These are phyloP conservation scores for Aureobasidium sp. DNA, from an alignment of 2,329 filamentous ascomycete species.

Conservation along the genomic window DNA sequence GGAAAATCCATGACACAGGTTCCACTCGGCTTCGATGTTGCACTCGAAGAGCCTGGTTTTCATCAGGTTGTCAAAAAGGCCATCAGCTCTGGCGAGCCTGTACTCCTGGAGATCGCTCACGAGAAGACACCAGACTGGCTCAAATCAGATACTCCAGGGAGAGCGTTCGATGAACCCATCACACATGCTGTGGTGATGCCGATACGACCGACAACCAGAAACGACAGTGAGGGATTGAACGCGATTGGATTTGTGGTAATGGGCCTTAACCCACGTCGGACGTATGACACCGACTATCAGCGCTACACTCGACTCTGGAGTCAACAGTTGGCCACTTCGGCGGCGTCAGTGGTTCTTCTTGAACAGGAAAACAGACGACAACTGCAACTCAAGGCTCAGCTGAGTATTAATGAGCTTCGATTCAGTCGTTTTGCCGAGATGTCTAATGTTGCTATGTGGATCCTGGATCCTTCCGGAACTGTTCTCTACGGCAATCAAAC, in stretches of 20 bases:
- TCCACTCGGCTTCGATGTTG: neutral
- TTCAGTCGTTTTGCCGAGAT: conserved; percentile 31
- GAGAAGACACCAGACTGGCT: conserved; percentile 7
- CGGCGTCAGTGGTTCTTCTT: conserved; percentile 27
- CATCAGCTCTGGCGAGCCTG: conserved; percentile 3
- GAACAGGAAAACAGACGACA: conserved; percentile 29
- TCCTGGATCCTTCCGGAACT: neutral
- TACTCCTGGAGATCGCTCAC: neutral
- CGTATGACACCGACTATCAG: conserved; percentile 30
- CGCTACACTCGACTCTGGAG: conserved; percentile 27
- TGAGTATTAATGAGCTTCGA: conserved; percentile 22
- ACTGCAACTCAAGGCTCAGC: conserved; percentile 15
- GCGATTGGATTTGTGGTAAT: conserved; percentile 29
- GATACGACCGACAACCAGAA: conserved; percentile 26
- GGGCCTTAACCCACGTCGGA: conserved; percentile 28
- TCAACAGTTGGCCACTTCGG: conserved; percentile 27
- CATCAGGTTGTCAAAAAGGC: conserved; percentile 6
- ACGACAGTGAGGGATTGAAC: conserved; percentile 19
- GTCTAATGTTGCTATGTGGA: conserved; percentile 27
- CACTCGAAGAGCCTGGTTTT: conserved; percentile 1
- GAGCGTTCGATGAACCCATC: conserved; percentile 28
- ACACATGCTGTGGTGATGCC: conserved; percentile 26
- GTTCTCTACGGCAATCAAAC: conserved; percentile 12
- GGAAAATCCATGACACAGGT: neutral
- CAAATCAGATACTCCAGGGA: neutral